Evolutionary conservation across 148 eudicot genomes (phyloP).

Genomic region (Nepenthes gracilis): DNA sequence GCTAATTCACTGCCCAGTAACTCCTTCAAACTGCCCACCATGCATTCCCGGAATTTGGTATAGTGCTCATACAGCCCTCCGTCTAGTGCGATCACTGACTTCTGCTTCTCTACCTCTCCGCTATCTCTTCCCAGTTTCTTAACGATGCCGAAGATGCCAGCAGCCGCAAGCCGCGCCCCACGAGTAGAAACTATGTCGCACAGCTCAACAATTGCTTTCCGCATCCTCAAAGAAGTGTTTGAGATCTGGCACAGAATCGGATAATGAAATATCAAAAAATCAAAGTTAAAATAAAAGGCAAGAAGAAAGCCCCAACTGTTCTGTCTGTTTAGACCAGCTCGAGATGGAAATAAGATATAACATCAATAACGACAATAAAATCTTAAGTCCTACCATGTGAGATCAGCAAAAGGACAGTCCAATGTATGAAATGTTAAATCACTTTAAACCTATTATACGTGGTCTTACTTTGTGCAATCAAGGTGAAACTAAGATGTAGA

Average conservation of each 20-base stretch:
- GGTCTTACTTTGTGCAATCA: too few relatives aligned
- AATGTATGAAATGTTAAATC: too few relatives aligned
- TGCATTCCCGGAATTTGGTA: slow-evolving; percentile 50
- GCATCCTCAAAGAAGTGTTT: slow-evolving; percentile 57
- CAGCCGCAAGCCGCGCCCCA: slow-evolving; percentile 85
- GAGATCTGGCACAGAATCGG: slow-evolving; percentile 33
- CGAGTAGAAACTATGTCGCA: slow-evolving; percentile 71
- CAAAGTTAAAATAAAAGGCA: background rate
- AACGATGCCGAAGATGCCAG: slow-evolving; percentile 79
- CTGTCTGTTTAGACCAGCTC: background rate
- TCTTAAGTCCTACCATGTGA: too few relatives aligned
- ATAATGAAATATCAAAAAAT: background rate
- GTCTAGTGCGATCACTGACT: slow-evolving; percentile 68
- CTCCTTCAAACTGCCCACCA: slow-evolving; percentile 67
- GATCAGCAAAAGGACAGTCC: too few relatives aligned
- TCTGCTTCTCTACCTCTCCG: slow-evolving; percentile 39
- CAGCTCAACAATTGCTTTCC: slow-evolving; percentile 55
- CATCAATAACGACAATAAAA: too few relatives aligned
- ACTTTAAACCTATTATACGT: too few relatives aligned
- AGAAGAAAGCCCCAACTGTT: background rate
- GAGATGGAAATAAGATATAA: background rate
- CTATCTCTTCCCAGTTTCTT: slow-evolving; percentile 72
- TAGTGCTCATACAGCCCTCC: slow-evolving; percentile 89
- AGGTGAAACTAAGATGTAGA: too few relatives aligned
- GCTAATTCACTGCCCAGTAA: slow-evolving; percentile 61